Evolutionary conservation across 2,329 filamentous ascomycete species (phyloP).

Genomic region (Aspergillus bombycis): DNA sequence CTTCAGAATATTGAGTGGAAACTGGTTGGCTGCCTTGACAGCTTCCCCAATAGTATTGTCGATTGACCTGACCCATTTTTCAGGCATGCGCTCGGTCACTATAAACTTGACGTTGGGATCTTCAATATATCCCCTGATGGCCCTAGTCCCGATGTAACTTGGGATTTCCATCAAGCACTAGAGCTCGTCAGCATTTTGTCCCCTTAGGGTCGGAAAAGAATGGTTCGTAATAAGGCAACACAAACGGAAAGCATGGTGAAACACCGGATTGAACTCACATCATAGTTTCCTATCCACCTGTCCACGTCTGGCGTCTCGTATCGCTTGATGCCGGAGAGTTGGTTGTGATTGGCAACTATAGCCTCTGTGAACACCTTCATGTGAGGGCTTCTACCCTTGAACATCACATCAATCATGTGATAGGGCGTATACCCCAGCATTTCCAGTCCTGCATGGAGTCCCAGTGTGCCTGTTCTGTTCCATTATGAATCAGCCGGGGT

Average conservation of each 20-base stretch:
- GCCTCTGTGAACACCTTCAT: slow-evolving; percentile 23
- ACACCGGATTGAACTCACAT: slow-evolving; percentile 13
- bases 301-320: slow-evolving; percentile 21
- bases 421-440: slow-evolving; percentile 29
- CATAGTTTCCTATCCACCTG: slow-evolving; percentile 24
- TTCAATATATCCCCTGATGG: slow-evolving; percentile 21
- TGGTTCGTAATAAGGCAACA: not conserved
- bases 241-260: not conserved
- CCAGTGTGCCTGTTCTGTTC: slow-evolving; percentile 27
- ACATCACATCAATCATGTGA: slow-evolving; percentile 23
- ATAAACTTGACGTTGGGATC: slow-evolving; percentile 32
- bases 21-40: not conserved
- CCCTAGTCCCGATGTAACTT: slow-evolving; percentile 20
- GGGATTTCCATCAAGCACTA: slow-evolving; percentile 29
- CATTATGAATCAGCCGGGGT: not conserved
- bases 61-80: slow-evolving; percentile 27
- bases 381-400: slow-evolving; percentile 14
- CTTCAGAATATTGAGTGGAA: slow-evolving; percentile 27
- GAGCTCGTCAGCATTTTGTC: not conserved
- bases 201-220: not conserved
- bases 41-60: slow-evolving; percentile 23
- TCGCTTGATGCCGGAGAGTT: slow-evolving; percentile 20
- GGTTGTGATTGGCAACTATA: slow-evolving; percentile 23
- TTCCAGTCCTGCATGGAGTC: slow-evolving; percentile 25
- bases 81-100: slow-evolving; percentile 25